Conservation (phyloP, 257 asterid species). For the Jasminum sambac region DNA sequence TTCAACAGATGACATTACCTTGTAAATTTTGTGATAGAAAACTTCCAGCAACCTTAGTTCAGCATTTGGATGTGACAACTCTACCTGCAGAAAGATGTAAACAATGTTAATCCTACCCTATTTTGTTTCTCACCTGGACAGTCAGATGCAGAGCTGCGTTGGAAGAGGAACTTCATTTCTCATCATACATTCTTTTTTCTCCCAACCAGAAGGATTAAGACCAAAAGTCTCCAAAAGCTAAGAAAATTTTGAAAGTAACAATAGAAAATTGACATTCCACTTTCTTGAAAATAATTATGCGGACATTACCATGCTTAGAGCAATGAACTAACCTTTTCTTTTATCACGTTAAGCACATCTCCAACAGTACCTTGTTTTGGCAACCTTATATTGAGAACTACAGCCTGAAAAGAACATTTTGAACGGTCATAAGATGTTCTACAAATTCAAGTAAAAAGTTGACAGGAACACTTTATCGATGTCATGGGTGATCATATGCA, state of each 20-base stretch:
- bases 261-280: not conserved
- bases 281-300: not conserved
- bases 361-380: conserved; percentile 54
- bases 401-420: conserved; percentile 23
- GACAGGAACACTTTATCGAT: not conserved
- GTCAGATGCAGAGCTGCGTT: conserved; percentile 1
- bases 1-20: conserved; percentile 33
- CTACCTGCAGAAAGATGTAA: conserved; percentile 37
- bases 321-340: conserved; percentile 2
- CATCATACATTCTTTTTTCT: not conserved
- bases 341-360: conserved; percentile 46
- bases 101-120: not conserved
- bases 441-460: not conserved
- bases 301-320: not conserved
- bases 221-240: not conserved
- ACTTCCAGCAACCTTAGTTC: conserved; percentile 68
- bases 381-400: conserved; percentile 45
- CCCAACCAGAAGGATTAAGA: not conserved
- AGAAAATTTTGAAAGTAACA: not conserved
- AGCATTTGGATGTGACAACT: conserved; percentile 59
- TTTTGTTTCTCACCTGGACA: not conserved
- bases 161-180: not conserved
- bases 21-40: conserved; percentile 59
- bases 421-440: not conserved
- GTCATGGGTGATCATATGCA: conserved; percentile 26